Evolutionary conservation across 192 early-diverging fungal genomes (phyloP), one percentile per base, ranked within the genome.

Genomic region (Phlyctochytrium planicorne): DNA sequence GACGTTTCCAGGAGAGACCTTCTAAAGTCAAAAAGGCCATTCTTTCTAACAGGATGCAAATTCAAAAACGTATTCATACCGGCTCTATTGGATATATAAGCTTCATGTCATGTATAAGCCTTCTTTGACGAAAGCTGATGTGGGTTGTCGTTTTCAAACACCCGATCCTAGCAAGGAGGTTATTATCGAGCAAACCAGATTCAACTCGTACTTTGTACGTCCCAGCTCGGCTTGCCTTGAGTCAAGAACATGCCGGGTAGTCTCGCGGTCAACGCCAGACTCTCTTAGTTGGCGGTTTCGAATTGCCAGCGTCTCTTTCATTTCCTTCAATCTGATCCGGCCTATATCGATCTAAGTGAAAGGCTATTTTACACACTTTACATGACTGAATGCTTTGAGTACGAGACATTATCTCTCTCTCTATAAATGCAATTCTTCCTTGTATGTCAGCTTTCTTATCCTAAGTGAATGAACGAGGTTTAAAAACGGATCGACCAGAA

Each of bases 71-170:
- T 31, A 62, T 30, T 52, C 47, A 17, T 59, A 75, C 73, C 24
- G 34, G 56, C 3, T 69, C 60, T 35, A 80, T 75, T 0, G 75
- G 79, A 37, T 72, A 80, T 14, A 80, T 72, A 47, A 62, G 40
- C 16, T 65, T 63, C 34, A 72, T 36, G 12, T 59, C 69, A 3
- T 30, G 27, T n/a, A 76, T 71, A 0, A 76, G 50, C 10, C 62
- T 30, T 16, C 56, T 14, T 30, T 68, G 74, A 17, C 74, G 56
- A 0, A 3, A 25, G 31, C 53, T 14, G 24, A 71, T 35, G 25
- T 57, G 55, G 14, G 20, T 6, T 25, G 6, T 6, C 6, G 55
- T 24, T 27, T 57, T 57, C 12, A 57, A 4, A 25, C 55, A 57
- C 25, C 55, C 55, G 14, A 57, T 6, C 55, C 55, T 57, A 57